phyloP scores from a whole-genome alignment of 1,284 basidiomycete species.

The Cutaneotrichosporon cavernicola region DNA sequence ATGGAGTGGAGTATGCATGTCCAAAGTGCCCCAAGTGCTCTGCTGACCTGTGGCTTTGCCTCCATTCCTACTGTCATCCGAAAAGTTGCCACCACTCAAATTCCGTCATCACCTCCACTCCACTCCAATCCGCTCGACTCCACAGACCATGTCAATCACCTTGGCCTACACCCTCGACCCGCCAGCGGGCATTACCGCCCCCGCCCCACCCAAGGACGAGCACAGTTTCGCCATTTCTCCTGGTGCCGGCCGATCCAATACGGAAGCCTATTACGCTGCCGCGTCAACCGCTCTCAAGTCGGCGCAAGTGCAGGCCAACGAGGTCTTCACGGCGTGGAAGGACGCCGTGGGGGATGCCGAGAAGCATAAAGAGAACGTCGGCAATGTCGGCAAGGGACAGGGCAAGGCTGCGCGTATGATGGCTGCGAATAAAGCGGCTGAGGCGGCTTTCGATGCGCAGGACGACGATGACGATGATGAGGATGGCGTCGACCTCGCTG shows the following conservation, averaged over 20 bases:
- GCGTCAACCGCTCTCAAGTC: conserved; percentile 25
- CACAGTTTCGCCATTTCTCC: conserved; percentile 12
- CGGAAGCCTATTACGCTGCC: conserved; percentile 29
- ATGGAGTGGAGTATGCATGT: background rate
- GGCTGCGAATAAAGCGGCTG: conserved; percentile 26
- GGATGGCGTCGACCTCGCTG: conserved; percentile 11
- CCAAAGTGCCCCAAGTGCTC: background rate
- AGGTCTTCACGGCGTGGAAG: conserved; percentile 38
- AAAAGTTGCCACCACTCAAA: conserved; percentile 6
- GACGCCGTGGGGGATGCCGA: conserved; percentile 41
- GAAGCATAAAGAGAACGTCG: conserved; percentile 37
- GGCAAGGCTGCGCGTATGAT: conserved; percentile 38
- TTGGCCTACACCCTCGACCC: conserved; percentile 30
- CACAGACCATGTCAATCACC: conserved; percentile 18
- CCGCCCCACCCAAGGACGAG: conserved; percentile 1
- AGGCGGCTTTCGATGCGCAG: conserved; percentile 13
- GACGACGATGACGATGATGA: conserved; percentile 20
- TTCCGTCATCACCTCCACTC: conserved; percentile 6
- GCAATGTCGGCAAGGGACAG: conserved; percentile 29
- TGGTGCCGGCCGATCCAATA: conserved; percentile 18
- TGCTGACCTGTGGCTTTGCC: background rate
- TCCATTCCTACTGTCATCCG: background rate
- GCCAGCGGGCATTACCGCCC: conserved; percentile 20
- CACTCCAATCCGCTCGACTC: background rate
- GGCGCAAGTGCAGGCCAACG: conserved; percentile 33